Conservation (phyloP, 2,329 filamentous ascomycete genomes). For the Ascochyta pisi region DNA sequence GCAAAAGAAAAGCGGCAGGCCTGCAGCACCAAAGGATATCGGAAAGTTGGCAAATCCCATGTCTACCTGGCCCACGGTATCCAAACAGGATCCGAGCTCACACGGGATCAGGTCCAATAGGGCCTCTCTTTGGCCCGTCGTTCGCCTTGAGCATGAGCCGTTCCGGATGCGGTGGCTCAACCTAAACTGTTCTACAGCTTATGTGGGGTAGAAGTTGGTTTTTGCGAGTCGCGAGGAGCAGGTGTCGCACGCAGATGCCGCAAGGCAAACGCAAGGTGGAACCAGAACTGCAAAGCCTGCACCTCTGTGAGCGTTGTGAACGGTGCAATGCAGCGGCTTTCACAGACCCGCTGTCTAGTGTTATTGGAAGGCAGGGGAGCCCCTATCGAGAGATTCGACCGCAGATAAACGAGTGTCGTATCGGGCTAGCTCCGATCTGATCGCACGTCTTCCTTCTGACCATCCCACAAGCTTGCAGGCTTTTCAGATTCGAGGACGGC, state of each 20-base stretch:
- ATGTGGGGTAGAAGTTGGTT: conserved; percentile 6
- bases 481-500: conserved; percentile 6
- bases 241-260: neutral
- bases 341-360: conserved; percentile 1
- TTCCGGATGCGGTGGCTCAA: neutral
- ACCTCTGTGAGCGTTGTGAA: neutral
- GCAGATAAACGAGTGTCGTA: conserved; percentile 16
- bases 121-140: conserved; percentile 3
- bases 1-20: neutral
- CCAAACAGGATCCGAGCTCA: conserved; percentile 1
- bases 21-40: neutral
- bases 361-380: conserved; percentile 12
- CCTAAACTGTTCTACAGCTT: neutral
- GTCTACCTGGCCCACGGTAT: neutral
- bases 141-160: conserved; percentile 2
- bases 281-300: neutral
- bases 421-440: conserved; percentile 18
- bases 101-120: conserved; percentile 4
- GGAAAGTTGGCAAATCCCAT: neutral
- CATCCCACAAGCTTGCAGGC: conserved; percentile 14
- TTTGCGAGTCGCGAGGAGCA: neutral
- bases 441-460: conserved; percentile 4
- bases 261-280: neutral
- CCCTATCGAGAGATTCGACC: conserved; percentile 1
- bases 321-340: neutral